These are phyloP conservation scores for Beta corolliflora DNA, from an alignment of 179 eudicot species.

Conservation along the genomic window DNA sequence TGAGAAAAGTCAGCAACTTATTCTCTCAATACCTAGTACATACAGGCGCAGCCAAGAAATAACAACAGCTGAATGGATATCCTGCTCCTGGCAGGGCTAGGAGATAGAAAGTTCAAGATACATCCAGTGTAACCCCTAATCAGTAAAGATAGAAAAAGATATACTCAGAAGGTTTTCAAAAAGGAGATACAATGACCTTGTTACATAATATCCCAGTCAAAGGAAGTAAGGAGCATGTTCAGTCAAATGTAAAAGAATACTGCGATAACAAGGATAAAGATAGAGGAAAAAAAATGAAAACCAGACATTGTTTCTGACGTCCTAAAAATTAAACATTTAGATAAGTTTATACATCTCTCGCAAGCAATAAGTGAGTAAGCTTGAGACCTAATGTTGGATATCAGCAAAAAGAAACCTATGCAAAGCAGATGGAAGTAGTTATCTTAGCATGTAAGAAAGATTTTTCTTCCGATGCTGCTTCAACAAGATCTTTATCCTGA, in stretches of 20 bases:
- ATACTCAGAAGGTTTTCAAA: not conserved
- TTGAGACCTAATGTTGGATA: not conserved
- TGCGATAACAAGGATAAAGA: not conserved
- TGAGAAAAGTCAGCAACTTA: not conserved
- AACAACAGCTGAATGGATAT: not conserved
- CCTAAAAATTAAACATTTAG: not conserved
- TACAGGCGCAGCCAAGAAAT: not conserved
- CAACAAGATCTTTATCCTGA: not conserved
- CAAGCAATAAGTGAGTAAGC: not conserved
- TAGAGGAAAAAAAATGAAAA: not conserved
- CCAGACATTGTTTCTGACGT: not conserved
- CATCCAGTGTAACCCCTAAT: not conserved
- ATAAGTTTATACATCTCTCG: not conserved
- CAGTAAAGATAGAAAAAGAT: not conserved
- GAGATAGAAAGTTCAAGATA: not conserved
- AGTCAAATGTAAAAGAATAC: not conserved
- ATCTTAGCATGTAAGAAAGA: not conserved
- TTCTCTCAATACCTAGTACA: constrained; percentile 1
- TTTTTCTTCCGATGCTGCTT: not conserved
- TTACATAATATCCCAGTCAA: not conserved
- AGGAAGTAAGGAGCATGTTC: not conserved
- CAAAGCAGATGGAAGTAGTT: not conserved
- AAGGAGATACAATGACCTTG: too few relatives aligned
- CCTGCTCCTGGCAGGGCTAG: not conserved
- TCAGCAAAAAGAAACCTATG: not conserved